Evolutionary conservation across 164 flowering plant species (phyloP).

Genomic region (Liquidambar formosana): DNA sequence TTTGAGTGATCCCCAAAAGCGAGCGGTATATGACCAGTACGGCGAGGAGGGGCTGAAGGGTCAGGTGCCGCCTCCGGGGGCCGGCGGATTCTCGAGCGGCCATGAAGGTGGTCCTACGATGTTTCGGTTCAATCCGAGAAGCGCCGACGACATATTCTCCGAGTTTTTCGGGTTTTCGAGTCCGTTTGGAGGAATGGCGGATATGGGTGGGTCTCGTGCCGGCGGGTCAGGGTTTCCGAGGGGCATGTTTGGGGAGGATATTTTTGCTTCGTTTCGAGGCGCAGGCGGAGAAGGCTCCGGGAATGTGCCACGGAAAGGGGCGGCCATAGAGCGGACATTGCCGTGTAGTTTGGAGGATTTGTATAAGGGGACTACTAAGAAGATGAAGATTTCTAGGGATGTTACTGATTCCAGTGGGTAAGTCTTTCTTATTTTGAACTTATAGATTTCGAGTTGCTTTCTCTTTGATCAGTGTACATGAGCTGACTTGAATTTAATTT

Average conservation of each 20-base stretch:
- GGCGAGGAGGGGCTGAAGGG: constrained; percentile 94
- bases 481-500: neutral
- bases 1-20: constrained; percentile 84
- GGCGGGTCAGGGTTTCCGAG: constrained; percentile 47
- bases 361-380: constrained; percentile 89
- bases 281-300: constrained; percentile 51
- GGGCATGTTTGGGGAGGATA: constrained; percentile 62
- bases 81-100: constrained; percentile 43
- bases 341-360: constrained; percentile 88
- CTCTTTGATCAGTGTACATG: neutral
- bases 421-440: constrained; percentile 20
- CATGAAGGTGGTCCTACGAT: constrained; percentile 36
- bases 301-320: constrained; percentile 43
- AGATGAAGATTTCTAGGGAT: constrained; percentile 96
- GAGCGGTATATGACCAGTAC: constrained; percentile 81
- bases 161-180: constrained; percentile 80
- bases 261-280: constrained; percentile 47
- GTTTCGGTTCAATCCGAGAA: constrained; percentile 78
- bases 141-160: constrained; percentile 81
- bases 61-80: constrained; percentile 66
- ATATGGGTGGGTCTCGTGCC: constrained; percentile 49
- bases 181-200: constrained; percentile 74
- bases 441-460: neutral
- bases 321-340: constrained; percentile 64
- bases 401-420: constrained; percentile 77